phyloP scores from a whole-genome alignment of 1,284 basidiomycete species.

The Pterulicium gracile region DNA sequence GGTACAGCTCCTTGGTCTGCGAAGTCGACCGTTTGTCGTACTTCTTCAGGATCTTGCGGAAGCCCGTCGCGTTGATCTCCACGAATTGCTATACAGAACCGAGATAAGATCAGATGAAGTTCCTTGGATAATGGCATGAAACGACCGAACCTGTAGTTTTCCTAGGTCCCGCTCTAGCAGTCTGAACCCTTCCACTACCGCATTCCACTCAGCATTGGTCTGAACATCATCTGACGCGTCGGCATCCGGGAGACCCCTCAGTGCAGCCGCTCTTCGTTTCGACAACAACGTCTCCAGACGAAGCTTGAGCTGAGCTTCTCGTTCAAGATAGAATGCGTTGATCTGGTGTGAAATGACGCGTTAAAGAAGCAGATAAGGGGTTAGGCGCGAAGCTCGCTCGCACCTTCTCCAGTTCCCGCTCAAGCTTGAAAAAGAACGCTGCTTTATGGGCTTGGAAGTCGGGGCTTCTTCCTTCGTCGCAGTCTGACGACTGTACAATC shows the following conservation, averaged over 20 bases:
- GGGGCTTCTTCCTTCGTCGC: constrained; percentile 58
- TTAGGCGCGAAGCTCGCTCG: constrained; percentile 10
- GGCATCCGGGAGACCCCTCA: constrained; percentile 57
- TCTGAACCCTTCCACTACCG: constrained; percentile 93
- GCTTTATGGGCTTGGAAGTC: constrained; percentile 92
- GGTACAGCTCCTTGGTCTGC: constrained; percentile 92
- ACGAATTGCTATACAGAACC: constrained; percentile 70
- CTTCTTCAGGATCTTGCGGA: constrained; percentile 97
- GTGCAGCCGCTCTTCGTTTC: constrained; percentile 79
- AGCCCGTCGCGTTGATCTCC: constrained; percentile 96
- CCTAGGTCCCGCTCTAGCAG: constrained; percentile 93
- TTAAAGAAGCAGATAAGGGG: background rate
- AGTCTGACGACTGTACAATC: constrained; percentile 45
- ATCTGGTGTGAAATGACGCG: constrained; percentile 47
- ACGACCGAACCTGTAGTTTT: constrained; percentile 72
- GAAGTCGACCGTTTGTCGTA: constrained; percentile 97
- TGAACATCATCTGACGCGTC: constrained; percentile 31
- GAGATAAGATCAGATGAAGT: background rate
- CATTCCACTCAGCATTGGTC: constrained; percentile 82
- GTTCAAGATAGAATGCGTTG: constrained; percentile 98
- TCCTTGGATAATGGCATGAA: constrained; percentile 11
- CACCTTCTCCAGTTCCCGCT: constrained; percentile 96
- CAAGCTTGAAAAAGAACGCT: constrained; percentile 98
- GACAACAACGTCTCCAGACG: constrained; percentile 89
- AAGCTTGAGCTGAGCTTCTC: constrained; percentile 91